A percentile compares a stretch with the other conserved stretches of the same genome.
These are phyloP conservation scores for Fonsecaea multimorphosa DNA, from an alignment of 2,329 filamentous ascomycete genomes.

Conservation along the genomic window DNA sequence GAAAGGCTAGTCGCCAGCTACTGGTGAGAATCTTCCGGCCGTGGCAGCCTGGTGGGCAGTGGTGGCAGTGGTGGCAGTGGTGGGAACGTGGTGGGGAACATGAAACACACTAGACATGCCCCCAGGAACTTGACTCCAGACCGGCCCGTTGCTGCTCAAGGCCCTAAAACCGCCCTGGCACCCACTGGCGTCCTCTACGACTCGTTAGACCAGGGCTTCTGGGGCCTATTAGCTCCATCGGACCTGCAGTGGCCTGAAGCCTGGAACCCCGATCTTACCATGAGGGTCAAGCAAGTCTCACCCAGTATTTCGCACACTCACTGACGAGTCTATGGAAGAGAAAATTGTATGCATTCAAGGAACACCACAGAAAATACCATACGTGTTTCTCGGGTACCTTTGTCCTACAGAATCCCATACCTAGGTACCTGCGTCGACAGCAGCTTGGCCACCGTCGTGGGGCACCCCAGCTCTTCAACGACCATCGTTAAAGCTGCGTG, in stretches of 20 bases:
- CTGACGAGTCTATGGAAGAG: neutral
- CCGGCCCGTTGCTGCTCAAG: conserved; percentile 9
- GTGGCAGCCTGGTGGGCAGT: neutral
- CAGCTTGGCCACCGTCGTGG: too few relatives aligned
- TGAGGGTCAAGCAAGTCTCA: neutral
- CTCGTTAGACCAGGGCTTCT: too few relatives aligned
- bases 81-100: neutral
- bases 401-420: too few relatives aligned
- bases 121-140: conserved; percentile 23
- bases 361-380: too few relatives aligned
- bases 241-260: conserved; percentile 16
- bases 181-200: neutral
- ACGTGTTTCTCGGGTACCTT: too few relatives aligned
- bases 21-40: conserved; percentile 19
- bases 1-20: conserved; percentile 9
- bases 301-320: too few relatives aligned
- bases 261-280: conserved; percentile 1
- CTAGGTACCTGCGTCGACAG: too few relatives aligned
- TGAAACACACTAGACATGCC: conserved; percentile 17
- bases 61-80: neutral
- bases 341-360: neutral
- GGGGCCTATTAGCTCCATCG: conserved; percentile 11
- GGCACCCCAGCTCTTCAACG: neutral
- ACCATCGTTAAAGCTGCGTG: neutral
- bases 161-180: conserved; percentile 5